Evolutionary conservation across 176 grass and related monocot species (phyloP).

Genomic region (Cenchrus purpureus): DNA sequence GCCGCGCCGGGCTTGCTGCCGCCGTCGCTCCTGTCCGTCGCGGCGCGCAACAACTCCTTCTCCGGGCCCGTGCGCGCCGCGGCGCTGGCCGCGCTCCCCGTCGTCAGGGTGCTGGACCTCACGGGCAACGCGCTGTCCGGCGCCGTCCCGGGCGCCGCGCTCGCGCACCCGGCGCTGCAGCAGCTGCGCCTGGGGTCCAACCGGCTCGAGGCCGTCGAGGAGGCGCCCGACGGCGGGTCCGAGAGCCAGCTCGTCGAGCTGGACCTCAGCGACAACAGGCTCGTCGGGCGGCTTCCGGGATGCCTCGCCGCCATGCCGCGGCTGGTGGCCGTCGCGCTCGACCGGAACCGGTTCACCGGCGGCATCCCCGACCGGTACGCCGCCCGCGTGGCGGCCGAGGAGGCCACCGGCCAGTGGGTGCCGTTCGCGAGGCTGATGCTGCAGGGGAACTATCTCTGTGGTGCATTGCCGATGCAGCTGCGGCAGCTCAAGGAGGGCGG

Average conservation of each 20-base stretch:
- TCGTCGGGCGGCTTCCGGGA: conserved; percentile 41
- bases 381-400: conserved; percentile 29
- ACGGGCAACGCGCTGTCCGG: conserved; percentile 46
- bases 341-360: conserved; percentile 63
- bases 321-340: conserved; percentile 50
- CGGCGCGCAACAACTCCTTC: conserved; percentile 45
- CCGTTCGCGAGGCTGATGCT: conserved; percentile 56
- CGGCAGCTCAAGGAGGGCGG: conserved; percentile 47
- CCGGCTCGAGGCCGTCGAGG: conserved; percentile 33
- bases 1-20: conserved; percentile 43
- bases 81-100: conserved; percentile 21
- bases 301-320: conserved; percentile 49
- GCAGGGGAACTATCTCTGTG: conserved; percentile 54
- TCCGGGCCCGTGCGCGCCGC: conserved; percentile 14
- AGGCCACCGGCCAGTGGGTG: conserved; percentile 18
- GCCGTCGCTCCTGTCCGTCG: conserved; percentile 26
- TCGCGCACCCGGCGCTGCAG: conserved; percentile 61
- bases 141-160: conserved; percentile 39
- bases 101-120: conserved; percentile 57
- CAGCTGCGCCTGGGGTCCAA: conserved; percentile 56
- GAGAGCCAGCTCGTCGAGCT: conserved; percentile 48
- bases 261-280: conserved; percentile 52
- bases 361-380: conserved; percentile 52
- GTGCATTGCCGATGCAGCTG: conserved; percentile 45
- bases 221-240: conserved; percentile 19